phyloP scores from a whole-genome alignment of 139 green algal genomes.

The Deuterostichococcus epilithicus region DNA sequence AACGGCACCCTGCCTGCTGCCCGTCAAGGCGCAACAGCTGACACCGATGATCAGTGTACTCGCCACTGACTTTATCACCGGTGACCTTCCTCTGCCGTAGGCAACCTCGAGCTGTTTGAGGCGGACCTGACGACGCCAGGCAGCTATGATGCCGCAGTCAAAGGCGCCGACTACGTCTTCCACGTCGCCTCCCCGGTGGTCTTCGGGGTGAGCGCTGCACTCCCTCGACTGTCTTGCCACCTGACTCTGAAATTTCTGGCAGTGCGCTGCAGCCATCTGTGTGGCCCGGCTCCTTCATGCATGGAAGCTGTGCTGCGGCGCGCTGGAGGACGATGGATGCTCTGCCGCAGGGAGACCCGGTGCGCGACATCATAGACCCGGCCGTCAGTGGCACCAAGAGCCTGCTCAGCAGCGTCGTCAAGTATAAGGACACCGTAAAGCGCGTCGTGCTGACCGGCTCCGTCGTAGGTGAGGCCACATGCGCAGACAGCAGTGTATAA shows the following conservation, averaged over 20 bases:
- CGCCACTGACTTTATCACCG: no score
- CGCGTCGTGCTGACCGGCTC: conserved; percentile 67
- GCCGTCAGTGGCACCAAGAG: conserved; percentile 57
- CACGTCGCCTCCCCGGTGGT: background rate
- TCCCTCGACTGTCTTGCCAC: background rate
- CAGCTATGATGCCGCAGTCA: background rate
- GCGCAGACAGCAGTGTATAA: background rate
- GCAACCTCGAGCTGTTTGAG: background rate
- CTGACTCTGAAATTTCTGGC: background rate
- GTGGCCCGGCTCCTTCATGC: conserved; percentile 66
- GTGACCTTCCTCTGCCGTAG: background rate
- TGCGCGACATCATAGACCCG: conserved; percentile 34
- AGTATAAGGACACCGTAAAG: conserved; percentile 27
- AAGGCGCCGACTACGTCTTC: background rate
- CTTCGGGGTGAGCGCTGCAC: no score
- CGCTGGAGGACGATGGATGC: no score
- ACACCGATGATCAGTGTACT: no score
- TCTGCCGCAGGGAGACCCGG: conserved; percentile 29
- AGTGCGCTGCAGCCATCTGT: background rate
- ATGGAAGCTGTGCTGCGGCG: no score
- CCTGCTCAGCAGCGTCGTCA: conserved; percentile 47
- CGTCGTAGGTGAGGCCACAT: conserved; percentile 33
- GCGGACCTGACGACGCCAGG: background rate
- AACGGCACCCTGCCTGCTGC: no score
- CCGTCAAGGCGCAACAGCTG: no score